Evolutionary conservation across 108 stramenopile genomes (phyloP).

Genomic region (Seminavis robusta): DNA sequence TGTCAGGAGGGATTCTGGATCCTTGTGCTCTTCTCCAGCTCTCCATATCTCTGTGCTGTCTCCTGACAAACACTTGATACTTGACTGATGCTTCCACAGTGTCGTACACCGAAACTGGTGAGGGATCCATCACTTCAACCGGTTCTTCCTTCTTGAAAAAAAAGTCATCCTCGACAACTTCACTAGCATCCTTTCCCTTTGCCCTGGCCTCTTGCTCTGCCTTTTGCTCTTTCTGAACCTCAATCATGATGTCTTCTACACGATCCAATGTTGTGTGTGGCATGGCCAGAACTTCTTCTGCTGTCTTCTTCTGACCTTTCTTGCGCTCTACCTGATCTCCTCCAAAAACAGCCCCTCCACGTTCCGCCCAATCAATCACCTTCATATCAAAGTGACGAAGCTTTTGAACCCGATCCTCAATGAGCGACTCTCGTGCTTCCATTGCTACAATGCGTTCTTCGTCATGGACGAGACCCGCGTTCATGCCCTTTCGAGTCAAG

Average conservation of each 20-base stretch:
- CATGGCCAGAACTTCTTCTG: conserved; percentile 85
- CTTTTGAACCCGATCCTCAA: conserved; percentile 60
- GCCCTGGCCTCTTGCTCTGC: background rate
- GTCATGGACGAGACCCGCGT: conserved; percentile 86
- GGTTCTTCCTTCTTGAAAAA: background rate
- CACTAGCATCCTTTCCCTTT: background rate
- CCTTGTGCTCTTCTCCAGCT: conserved; percentile 88
- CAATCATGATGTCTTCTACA: conserved; percentile 77
- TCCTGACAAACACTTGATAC: conserved; percentile 78
- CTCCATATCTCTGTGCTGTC: conserved; percentile 94
- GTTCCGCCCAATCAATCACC: conserved; percentile 76
- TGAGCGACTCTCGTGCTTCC: conserved; percentile 65
- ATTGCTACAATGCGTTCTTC: conserved; percentile 79
- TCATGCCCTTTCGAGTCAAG: conserved; percentile 86
- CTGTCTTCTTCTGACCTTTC: conserved; percentile 78
- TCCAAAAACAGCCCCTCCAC: conserved; percentile 77
- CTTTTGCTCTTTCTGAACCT: conserved; percentile 36
- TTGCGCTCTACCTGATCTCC: conserved; percentile 57
- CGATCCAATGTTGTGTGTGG: conserved; percentile 77
- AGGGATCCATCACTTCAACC: conserved; percentile 8
- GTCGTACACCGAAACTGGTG: conserved; percentile 76
- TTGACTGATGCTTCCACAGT: conserved; percentile 93
- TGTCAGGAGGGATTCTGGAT: conserved; percentile 82
- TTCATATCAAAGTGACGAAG: conserved; percentile 68
- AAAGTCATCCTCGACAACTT: conserved; percentile 7